Evolutionary conservation across 306 rosid genomes (phyloP).

Genomic region (Sphenostylis stenocarpa): DNA sequence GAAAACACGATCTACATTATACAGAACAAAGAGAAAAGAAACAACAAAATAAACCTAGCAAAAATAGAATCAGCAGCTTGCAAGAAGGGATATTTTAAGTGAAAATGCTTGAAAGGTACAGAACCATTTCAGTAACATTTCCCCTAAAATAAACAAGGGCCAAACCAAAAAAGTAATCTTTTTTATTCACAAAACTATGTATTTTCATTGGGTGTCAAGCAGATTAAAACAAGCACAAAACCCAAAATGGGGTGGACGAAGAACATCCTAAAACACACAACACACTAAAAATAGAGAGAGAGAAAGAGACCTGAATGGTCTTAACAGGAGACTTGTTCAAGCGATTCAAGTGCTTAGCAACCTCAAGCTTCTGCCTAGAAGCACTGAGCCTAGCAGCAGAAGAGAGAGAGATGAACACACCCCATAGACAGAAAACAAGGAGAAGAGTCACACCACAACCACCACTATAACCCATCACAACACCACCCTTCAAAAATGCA

Average conservation of each 20-base stretch:
- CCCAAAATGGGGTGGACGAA: conserved; percentile 9
- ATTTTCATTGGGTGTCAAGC: conserved; percentile 32
- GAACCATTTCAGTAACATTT: neutral
- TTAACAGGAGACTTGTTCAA: conserved; percentile 82
- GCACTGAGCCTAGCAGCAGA: conserved; percentile 64
- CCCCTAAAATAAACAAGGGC: neutral
- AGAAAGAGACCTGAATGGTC: conserved; percentile 63
- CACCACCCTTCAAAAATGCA: conserved; percentile 26
- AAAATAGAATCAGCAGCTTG: neutral
- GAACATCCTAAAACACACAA: neutral
- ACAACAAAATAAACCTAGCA: neutral
- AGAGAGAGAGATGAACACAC: conserved; percentile 48
- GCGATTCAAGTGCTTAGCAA: conserved; percentile 78
- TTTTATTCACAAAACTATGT: neutral
- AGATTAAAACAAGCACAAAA: neutral
- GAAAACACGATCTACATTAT: conserved; percentile 29
- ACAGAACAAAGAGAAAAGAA: neutral
- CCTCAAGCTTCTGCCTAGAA: conserved; percentile 77
- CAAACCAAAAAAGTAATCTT: neutral
- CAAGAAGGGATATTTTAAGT: conserved; percentile 11
- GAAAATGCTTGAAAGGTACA: neutral
- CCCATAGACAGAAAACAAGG: conserved; percentile 47
- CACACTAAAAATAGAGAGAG: neutral
- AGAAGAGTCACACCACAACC: conserved; percentile 33
- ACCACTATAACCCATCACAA: conserved; percentile 27